Conservation (phyloP, 2,329 filamentous ascomycete species). For the Aspergillus sp. region DNA sequence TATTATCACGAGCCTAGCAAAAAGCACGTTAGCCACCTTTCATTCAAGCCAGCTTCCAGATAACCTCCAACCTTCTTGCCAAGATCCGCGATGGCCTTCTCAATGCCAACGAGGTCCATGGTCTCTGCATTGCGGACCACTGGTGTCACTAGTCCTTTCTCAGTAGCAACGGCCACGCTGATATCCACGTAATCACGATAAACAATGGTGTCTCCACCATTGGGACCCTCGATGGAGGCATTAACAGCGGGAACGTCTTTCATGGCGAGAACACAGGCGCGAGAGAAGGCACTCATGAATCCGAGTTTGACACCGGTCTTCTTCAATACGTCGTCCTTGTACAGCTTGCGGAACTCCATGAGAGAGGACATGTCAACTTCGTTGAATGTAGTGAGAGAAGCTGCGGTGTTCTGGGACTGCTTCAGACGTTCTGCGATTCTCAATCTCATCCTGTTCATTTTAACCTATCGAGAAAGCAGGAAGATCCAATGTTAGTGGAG, state of each 20-base stretch:
- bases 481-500: conserved; percentile 5
- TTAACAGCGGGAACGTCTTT: conserved; percentile 93
- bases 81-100: conserved; percentile 86
- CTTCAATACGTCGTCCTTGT: conserved; percentile 96
- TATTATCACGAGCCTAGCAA: conserved; percentile 80
- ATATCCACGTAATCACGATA: conserved; percentile 98
- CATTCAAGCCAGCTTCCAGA: conserved; percentile 10
- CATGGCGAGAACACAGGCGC: conserved; percentile 87
- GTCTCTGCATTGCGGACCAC: conserved; percentile 92
- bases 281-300: conserved; percentile 99
- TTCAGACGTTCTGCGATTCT: conserved; percentile 97
- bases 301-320: conserved; percentile 96
- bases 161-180: conserved; percentile 93
- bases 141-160: conserved; percentile 95
- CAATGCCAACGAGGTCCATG: conserved; percentile 85
- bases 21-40: neutral
- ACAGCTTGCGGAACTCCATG: conserved; percentile 95
- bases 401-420: conserved; percentile 98
- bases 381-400: conserved; percentile 96
- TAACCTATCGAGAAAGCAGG: conserved; percentile 63
- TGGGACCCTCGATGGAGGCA: conserved; percentile 92
- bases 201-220: conserved; percentile 94
- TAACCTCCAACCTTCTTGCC: conserved; percentile 76
- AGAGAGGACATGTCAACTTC: conserved; percentile 98
- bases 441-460: conserved; percentile 99